These are phyloP conservation scores for Apiospora phragmitis DNA, from an alignment of 2,329 filamentous ascomycete genomes.

Conservation along the genomic window DNA sequence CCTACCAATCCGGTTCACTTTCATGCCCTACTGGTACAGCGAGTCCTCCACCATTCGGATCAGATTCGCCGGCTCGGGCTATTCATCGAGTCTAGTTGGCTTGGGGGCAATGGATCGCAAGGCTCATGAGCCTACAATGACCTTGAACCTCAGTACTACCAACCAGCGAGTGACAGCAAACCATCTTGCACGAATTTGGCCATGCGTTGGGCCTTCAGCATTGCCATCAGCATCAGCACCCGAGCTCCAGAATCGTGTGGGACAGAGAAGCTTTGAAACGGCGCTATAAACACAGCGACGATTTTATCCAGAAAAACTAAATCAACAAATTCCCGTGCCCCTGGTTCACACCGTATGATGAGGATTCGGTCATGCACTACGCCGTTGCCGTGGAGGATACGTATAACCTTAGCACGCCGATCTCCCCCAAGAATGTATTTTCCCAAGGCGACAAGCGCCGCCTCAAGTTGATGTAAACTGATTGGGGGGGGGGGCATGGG, in stretches of 20 bases:
- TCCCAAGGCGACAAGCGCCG: too few species aligned
- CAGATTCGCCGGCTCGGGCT: background rate
- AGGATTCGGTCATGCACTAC: background rate
- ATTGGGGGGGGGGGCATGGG: too few species aligned
- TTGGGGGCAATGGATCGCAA: background rate
- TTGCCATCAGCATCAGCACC: background rate
- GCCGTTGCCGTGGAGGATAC: rapidly evolving
- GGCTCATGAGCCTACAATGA: background rate
- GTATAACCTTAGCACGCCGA: too few species aligned
- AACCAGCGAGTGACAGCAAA: background rate
- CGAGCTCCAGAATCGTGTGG: background rate
- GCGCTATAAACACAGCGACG: background rate
- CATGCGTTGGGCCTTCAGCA: background rate
- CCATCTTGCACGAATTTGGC: background rate
- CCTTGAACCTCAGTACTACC: background rate
- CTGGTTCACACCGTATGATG: background rate
- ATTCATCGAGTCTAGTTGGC: background rate
- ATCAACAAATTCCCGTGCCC: background rate
- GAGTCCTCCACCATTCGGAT: background rate
- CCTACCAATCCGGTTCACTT: background rate
- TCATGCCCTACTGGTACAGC: background rate
- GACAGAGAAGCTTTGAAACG: background rate
- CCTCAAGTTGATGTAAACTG: too few species aligned
- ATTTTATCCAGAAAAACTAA: background rate
- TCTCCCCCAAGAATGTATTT: too few species aligned